These are phyloP conservation scores for Trichoderma lentiforme DNA, from an alignment of 2,329 filamentous ascomycete genomes.

Conservation along the genomic window DNA sequence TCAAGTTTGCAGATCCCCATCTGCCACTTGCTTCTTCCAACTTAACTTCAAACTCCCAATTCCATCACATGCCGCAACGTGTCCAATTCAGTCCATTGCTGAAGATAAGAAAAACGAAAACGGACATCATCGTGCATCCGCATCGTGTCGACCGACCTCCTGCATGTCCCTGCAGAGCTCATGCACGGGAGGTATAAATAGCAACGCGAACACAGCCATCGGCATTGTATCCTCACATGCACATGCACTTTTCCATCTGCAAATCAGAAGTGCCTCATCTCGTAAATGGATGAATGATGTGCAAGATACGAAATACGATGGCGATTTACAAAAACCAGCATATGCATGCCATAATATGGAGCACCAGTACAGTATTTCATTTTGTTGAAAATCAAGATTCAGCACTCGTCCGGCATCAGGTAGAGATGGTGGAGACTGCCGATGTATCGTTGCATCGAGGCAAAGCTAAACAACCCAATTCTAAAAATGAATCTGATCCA, in stretches of 20 bases:
- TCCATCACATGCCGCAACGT: background rate
- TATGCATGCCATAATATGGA: background rate
- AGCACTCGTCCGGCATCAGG: background rate
- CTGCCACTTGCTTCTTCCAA: background rate
- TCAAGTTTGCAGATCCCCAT: background rate
- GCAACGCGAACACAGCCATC: background rate
- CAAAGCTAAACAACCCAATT: background rate
- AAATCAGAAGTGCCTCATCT: background rate
- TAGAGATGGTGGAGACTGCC: background rate
- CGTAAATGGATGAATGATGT: background rate
- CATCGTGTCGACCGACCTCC: background rate
- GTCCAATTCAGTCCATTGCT: background rate
- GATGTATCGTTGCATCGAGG: background rate
- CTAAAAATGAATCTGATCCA: background rate
- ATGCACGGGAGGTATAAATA: background rate
- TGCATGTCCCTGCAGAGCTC: background rate
- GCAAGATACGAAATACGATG: background rate
- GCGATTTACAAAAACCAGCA: background rate
- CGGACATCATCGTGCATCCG: background rate
- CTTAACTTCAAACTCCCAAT: background rate
- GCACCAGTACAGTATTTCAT: background rate
- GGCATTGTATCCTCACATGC: background rate
- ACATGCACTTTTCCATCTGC: background rate
- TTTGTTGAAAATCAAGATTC: background rate
- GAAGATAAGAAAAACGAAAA: background rate